Evolutionary conservation across 1,284 basidiomycete genomes (phyloP).

Genomic region (Sparassis latifolia): DNA sequence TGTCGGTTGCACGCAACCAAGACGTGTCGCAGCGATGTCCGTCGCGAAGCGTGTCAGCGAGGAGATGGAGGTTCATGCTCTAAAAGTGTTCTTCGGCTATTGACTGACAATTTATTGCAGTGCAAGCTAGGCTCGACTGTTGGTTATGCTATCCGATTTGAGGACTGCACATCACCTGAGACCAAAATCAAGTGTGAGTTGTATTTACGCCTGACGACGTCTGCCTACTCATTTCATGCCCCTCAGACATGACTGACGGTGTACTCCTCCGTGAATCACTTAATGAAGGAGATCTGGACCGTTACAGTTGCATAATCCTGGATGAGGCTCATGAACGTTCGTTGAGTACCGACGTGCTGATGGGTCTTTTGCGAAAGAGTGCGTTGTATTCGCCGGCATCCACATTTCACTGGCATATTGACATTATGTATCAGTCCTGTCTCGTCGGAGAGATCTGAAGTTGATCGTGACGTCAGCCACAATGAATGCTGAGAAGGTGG

Average conservation of each 20-base stretch:
- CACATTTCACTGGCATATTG: background rate
- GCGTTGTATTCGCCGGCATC: slow-evolving; percentile 21
- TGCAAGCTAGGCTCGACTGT: slow-evolving; percentile 86
- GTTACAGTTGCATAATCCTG: slow-evolving; percentile 93
- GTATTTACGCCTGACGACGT: slow-evolving; percentile 2
- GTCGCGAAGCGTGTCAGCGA: slow-evolving; percentile 98
- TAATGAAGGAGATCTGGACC: slow-evolving; percentile 92
- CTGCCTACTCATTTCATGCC: background rate
- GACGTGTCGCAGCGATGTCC: slow-evolving; percentile 97
- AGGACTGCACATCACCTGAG: slow-evolving; percentile 88
- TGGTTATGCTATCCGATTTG: slow-evolving; percentile 96
- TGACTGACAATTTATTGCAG: slow-evolving; percentile 28
- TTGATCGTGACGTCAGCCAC: slow-evolving; percentile 98
- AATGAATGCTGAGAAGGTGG: slow-evolving; percentile 96
- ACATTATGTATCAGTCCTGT: slow-evolving; percentile 57
- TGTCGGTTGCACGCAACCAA: slow-evolving; percentile 93
- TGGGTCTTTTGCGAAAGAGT: slow-evolving; percentile 95
- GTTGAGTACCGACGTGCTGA: slow-evolving; percentile 92
- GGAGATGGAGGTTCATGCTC: slow-evolving; percentile 69
- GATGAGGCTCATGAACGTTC: slow-evolving; percentile 98
- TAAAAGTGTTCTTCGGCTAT: background rate
- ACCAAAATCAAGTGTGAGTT: slow-evolving; percentile 89
- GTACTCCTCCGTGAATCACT: slow-evolving; percentile 92
- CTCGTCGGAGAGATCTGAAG: slow-evolving; percentile 86
- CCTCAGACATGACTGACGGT: slow-evolving; percentile 93